Evolutionary conservation across 2,329 filamentous ascomycete species (phyloP).

Genomic region (Fusarium virguliforme): DNA sequence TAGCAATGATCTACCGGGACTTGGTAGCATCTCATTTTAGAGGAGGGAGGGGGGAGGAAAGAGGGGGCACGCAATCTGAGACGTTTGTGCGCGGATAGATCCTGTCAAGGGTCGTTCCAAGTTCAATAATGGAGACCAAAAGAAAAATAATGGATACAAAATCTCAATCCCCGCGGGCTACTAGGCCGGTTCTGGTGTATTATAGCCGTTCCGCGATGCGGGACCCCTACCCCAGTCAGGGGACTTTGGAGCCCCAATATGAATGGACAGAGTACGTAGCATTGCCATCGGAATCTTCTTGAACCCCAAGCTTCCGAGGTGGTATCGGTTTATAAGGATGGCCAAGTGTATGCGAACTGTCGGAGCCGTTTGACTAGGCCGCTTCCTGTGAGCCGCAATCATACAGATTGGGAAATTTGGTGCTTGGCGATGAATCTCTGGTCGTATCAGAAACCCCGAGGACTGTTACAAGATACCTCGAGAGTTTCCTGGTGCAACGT

Average conservation of each 20-base stretch:
- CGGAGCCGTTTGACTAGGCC: neutral
- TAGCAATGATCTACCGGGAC: neutral
- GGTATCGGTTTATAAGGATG: neutral
- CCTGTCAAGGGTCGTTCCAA: neutral
- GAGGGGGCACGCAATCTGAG: conserved; percentile 4
- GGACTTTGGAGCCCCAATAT: neutral
- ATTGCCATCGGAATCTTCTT: neutral
- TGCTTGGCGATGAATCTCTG: neutral
- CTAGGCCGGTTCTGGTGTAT: neutral
- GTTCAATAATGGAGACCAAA: neutral
- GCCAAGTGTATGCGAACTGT: too few species aligned
- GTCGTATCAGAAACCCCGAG: neutral
- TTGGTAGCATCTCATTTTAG: neutral
- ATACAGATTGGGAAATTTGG: neutral
- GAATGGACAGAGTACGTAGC: neutral
- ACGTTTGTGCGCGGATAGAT: conserved; percentile 1
- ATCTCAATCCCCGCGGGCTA: neutral
- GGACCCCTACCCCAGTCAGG: neutral
- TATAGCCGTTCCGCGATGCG: neutral
- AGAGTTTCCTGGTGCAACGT: neutral
- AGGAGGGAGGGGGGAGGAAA: too few species aligned
- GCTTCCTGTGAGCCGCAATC: neutral
- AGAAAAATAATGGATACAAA: neutral
- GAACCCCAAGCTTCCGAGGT: neutral
- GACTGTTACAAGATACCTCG: neutral